phyloP scores from a whole-genome alignment of 768 basidiomycete genomes.

The Macrolepiota fuliginosa region DNA sequence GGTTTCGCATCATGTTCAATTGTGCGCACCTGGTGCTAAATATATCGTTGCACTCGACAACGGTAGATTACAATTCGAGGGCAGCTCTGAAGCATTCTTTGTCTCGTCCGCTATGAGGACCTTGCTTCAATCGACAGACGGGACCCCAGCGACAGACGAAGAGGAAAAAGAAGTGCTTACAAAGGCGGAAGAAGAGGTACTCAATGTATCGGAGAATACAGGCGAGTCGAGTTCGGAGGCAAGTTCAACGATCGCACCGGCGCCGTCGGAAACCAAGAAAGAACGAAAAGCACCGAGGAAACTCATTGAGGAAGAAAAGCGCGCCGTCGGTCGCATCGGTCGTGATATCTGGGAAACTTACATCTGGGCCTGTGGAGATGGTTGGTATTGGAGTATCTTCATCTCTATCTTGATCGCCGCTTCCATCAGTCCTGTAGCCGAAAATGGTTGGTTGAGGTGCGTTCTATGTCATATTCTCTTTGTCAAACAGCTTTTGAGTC shows the following conservation, averaged over 20 bases:
- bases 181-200: slow-evolving; percentile 34
- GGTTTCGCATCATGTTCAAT: slow-evolving; percentile 93
- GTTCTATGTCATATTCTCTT: neutral
- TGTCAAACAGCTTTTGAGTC: neutral
- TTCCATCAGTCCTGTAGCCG: slow-evolving; percentile 62
- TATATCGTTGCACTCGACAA: slow-evolving; percentile 86
- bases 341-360: slow-evolving; percentile 59
- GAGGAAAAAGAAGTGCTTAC: slow-evolving; percentile 45
- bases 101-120: slow-evolving; percentile 62
- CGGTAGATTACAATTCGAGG: slow-evolving; percentile 75
- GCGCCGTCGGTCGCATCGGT: slow-evolving; percentile 71
- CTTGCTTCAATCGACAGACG: slow-evolving; percentile 57
- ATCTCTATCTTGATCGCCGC: slow-evolving; percentile 48
- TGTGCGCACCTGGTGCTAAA: slow-evolving; percentile 75
- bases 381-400: slow-evolving; percentile 61
- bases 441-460: slow-evolving; percentile 71
- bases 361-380: slow-evolving; percentile 37
- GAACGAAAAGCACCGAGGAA: slow-evolving; percentile 60
- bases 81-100: slow-evolving; percentile 61
- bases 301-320: slow-evolving; percentile 79
- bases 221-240: slow-evolving; percentile 35
- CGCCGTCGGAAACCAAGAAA: slow-evolving; percentile 23
- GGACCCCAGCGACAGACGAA: slow-evolving; percentile 42
- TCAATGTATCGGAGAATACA: slow-evolving; percentile 47
- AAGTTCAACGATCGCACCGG: slow-evolving; percentile 40